Base-by-base conservation (phyloP, 1,284 basidiomycete species). In the Acaromyces ingoldii region DNA sequence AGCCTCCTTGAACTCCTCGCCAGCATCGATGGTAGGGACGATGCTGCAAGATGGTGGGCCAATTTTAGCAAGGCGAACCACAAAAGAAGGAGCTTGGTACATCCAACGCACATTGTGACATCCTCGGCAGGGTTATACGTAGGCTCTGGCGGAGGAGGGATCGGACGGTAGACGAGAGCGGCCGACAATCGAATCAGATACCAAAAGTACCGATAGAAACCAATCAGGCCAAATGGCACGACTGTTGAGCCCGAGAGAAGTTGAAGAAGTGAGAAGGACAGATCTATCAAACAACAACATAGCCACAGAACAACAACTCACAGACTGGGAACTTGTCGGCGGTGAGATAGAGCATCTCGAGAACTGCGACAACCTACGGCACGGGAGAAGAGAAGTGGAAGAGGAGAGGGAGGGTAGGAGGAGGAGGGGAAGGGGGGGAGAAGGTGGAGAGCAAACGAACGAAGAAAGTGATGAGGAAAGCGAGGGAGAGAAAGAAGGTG, bases 21-120 rank as follows among this genome's bases (percentile, higher is more conserved):
- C 89, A 11, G 90, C 89, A 74, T 93, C 89, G 72, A 93, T 92
- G 60, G 89, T 92, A 33, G 89, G 90, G 2, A 92, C 89, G 59
- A 93, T 89, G 73, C 66, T 71, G 51, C 49, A 26, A 7, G 9
- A 25, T 24, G 3, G 13, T 24, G 29, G 21, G 41, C n/a, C n/a
- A n/a, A n/a, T n/a, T n/a, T n/a, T n/a, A n/a, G n/a, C n/a, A n/a
- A n/a, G n/a, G n/a, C n/a, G n/a, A n/a, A n/a, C 22, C 24, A 40
- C 7, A 17, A 33, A 19, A 10, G 11, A 40, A 24, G 6, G 19
- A 31, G 21, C 21, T 40, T 15, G 6, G 7, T 29, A 10, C 4
- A 17, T 10, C 15, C 9, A 11, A 19, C 30, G 39, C 49, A 50
- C 48, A 91, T 91, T 25, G 90, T 92, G 62, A 93, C 89, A 80